Conservation (phyloP, 106 monocot species). For the Alisma plantagoaquatica region DNA sequence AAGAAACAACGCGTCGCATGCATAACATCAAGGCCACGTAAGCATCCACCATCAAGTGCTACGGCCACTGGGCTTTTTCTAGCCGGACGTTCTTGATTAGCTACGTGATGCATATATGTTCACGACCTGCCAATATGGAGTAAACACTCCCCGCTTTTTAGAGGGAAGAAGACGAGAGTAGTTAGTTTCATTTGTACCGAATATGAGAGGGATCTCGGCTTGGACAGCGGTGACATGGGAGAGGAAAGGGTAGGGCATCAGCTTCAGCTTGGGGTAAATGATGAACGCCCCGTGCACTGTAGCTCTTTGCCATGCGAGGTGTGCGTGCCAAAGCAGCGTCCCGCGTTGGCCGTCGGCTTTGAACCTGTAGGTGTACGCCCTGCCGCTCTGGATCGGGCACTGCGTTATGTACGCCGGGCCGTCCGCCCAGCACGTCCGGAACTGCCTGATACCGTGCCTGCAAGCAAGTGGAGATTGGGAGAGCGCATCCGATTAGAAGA, state of each 20-base stretch:
- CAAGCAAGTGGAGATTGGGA: background rate
- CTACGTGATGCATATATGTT: too few relatives aligned
- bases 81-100: too few relatives aligned
- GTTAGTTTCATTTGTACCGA: slow-evolving; percentile 10
- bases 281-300: slow-evolving; percentile 29
- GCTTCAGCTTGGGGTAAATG: slow-evolving; percentile 21
- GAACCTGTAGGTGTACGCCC: slow-evolving; percentile 18
- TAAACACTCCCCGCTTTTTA: too few relatives aligned
- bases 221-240: too few relatives aligned
- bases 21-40: too few relatives aligned
- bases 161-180: too few relatives aligned
- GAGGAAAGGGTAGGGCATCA: slow-evolving; percentile 17
- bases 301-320: slow-evolving; percentile 21
- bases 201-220: slow-evolving; percentile 8
- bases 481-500: too few relatives aligned
- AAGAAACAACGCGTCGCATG: too few relatives aligned
- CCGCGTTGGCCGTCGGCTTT: slow-evolving; percentile 26
- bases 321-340: slow-evolving; percentile 52
- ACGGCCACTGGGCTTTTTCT: too few relatives aligned
- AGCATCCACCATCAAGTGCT: too few relatives aligned
- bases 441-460: slow-evolving; percentile 49
- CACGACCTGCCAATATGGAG: too few relatives aligned
- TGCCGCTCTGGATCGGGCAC: slow-evolving; percentile 27
- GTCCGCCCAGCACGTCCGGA: slow-evolving; percentile 30
- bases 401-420: too few relatives aligned